These are phyloP conservation scores for Skeletonema potamos DNA, from an alignment of 108 stramenopile species.

Conservation along the genomic window DNA sequence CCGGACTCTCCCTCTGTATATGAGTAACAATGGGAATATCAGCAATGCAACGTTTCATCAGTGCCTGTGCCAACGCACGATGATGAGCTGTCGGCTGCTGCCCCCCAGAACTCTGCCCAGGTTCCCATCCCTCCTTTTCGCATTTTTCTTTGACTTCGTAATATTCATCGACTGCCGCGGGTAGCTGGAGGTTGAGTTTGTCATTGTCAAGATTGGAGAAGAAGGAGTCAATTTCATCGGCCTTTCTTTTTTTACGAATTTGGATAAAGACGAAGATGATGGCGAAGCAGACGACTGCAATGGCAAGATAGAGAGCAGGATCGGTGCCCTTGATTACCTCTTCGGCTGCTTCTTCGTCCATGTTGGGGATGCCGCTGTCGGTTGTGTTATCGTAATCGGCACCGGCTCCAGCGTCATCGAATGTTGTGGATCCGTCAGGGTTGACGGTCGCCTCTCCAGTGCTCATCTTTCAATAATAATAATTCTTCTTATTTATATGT, in stretches of 20 bases:
- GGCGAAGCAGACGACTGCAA: conserved; percentile 56
- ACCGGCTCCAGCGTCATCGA: conserved; percentile 39
- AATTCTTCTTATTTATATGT: background rate
- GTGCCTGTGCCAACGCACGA: conserved; percentile 80
- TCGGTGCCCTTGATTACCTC: conserved; percentile 58
- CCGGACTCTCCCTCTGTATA: conserved; percentile 89
- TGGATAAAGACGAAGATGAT: conserved; percentile 54
- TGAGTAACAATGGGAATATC: conserved; percentile 89
- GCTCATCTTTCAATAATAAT: conserved; percentile 35
- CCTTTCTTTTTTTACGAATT: conserved; percentile 44
- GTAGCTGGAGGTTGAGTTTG: conserved; percentile 89
- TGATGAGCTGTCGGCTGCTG: conserved; percentile 47
- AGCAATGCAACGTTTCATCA: conserved; percentile 92
- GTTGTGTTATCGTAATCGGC: conserved; percentile 9
- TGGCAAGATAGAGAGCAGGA: conserved; percentile 73
- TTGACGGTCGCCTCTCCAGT: conserved; percentile 62
- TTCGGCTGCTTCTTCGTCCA: conserved; percentile 20
- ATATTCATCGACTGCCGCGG: conserved; percentile 87
- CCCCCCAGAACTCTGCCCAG: conserved; percentile 50
- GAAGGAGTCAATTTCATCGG: conserved; percentile 71
- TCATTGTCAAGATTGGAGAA: conserved; percentile 81
- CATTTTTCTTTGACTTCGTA: conserved; percentile 79
- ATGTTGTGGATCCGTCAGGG: conserved; percentile 81
- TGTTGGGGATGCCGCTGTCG: conserved; percentile 36
- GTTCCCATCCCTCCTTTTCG: conserved; percentile 73